Evolutionary conservation across 768 basidiomycete genomes (phyloP).

Genomic region (Terana coerulea): DNA sequence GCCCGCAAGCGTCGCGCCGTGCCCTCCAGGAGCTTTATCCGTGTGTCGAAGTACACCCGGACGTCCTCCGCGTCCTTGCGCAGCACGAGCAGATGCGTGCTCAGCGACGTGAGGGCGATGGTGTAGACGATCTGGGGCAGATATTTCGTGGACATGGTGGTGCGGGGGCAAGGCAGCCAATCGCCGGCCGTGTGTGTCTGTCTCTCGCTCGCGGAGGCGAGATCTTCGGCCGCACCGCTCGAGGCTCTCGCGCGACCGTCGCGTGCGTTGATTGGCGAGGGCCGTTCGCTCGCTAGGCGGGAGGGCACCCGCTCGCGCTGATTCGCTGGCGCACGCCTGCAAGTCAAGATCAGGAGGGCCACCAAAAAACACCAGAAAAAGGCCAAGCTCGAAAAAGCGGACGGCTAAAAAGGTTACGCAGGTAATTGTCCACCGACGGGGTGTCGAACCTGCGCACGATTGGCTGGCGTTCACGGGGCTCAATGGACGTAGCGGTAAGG

Average conservation of each 20-base stretch:
- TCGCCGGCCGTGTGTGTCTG: too few species aligned
- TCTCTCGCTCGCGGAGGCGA: too few species aligned
- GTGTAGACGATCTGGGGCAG: conserved; percentile 64
- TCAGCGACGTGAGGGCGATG: conserved; percentile 60
- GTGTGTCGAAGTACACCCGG: conserved; percentile 50
- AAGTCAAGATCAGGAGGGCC: neutral
- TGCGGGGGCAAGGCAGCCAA: too few species aligned
- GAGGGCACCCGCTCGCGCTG: neutral
- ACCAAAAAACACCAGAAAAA: neutral
- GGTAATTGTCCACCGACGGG: neutral
- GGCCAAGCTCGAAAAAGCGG: neutral
- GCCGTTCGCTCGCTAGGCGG: neutral
- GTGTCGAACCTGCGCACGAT: neutral
- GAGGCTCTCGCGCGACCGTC: neutral
- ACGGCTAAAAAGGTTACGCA: neutral
- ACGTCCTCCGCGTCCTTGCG: conserved; percentile 49
- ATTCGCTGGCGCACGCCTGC: conserved; percentile 1
- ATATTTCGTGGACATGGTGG: conserved; percentile 34
- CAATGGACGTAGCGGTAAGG: neutral
- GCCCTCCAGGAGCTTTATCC: conserved; percentile 59
- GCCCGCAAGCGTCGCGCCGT: conserved; percentile 50
- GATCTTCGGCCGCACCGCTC: too few species aligned
- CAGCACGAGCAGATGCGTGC: conserved; percentile 60
- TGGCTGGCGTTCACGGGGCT: conserved; percentile 1
- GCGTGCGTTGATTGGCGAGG: too few species aligned